Evolutionary conservation across 106 monocot species (phyloP), one percentile per base, ranked within the genome.

Genomic region (Phalaenopsis aphrodite): DNA sequence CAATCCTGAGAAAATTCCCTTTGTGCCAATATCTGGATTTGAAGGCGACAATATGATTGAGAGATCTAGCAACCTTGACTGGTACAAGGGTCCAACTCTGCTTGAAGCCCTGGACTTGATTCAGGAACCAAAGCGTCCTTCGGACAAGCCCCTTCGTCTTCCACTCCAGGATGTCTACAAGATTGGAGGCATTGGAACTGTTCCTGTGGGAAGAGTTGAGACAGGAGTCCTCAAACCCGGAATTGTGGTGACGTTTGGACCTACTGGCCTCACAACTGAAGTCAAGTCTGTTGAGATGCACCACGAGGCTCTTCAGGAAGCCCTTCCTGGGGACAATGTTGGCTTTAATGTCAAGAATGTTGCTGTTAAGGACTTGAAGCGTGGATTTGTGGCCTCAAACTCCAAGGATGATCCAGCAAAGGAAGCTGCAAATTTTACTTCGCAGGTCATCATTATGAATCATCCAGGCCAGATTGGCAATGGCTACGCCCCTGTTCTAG

Each of bases 41-140:
- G 89, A 89, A 77, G 89, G 89, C 16, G 89, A 89, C 77, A 89
- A 89, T 84, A 89, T 86, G 89, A 89, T 89, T 69, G 89, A 89
- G 82, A 81, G 89, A 69, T 89, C 89, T 42, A 89, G 82, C 57
- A 89, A 89, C 82, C 89, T 89, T 11, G 89, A 86, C 75, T 86
- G 89, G 89, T 89, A 89, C 89, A 89, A 89, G 86, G 89, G 89
- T 0, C 89, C 89, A 5, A 89, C 86, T 42, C 81, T 81, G 1
- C 81, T 81, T 81, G 81, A 81, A 12, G 81, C 81, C 11, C 74
- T 81, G 0, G 81, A 81, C 56, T 19, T 74, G 45, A 41, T 81
- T 74, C 55, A 18, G 1, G 81, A 81, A 55, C 81, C 81, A 2
- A 81, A 81, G 57, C 81, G 81, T 21, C 81, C 81, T 0, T 18